phyloP scores from a whole-genome alignment of 257 asterid species.

The Voacanga thouarsii region DNA sequence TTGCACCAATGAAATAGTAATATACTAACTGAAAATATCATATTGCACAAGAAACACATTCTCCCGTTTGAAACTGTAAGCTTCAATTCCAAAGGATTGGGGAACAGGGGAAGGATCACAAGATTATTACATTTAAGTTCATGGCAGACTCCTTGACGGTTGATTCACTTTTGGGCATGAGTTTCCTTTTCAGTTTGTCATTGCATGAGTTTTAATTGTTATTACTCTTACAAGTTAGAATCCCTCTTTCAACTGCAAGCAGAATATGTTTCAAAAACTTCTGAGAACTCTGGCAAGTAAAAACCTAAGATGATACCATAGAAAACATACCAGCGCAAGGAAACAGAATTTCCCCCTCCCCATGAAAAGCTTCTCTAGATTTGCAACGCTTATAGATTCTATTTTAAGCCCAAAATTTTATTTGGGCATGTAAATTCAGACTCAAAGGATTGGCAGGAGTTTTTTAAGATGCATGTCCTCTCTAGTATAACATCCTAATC shows the following conservation, averaged over 20 bases:
- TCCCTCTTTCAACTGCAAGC: constrained; percentile 2
- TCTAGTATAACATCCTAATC: not conserved
- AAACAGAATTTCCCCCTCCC: not conserved
- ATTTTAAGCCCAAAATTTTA: not conserved
- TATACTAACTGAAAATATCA: not conserved
- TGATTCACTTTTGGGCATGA: not conserved
- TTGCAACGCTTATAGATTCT: not conserved
- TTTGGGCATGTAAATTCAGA: too few relatives aligned
- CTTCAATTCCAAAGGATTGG: not conserved
- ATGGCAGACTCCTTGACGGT: not conserved
- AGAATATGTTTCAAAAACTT: constrained; percentile 5
- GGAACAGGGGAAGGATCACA: not conserved
- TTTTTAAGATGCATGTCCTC: not conserved
- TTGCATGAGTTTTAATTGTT: not conserved
- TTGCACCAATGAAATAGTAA: not conserved
- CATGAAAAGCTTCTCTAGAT: not conserved
- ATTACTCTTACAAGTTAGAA: constrained; percentile 1
- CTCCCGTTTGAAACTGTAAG: not conserved
- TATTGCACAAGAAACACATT: not conserved
- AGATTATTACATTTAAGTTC: not conserved
- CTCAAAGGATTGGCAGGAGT: not conserved
- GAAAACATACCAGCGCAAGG: not conserved
- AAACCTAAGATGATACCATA: not conserved
- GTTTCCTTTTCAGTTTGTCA: not conserved
- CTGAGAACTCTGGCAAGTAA: not conserved